Conservation (phyloP, 768 basidiomycete genomes). For the Phylloporus arenicola region DNA sequence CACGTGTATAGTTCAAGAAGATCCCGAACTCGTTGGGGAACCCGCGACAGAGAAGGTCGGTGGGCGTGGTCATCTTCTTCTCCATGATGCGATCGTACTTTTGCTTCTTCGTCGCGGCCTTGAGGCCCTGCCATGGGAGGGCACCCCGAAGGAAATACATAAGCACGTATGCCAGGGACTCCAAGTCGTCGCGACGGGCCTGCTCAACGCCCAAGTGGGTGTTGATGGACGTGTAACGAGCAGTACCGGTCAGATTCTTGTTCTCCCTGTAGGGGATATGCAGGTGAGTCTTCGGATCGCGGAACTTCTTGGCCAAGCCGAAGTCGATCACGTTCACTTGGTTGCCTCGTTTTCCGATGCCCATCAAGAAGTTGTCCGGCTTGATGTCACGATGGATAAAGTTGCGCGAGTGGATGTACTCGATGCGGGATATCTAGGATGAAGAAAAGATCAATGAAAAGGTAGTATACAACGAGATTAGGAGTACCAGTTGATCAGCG, state of each 20-base stretch:
- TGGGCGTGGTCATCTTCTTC: slow-evolving; percentile 99
- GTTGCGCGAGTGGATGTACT: slow-evolving; percentile 99
- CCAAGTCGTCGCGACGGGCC: slow-evolving; percentile 94
- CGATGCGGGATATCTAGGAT: slow-evolving; percentile 90
- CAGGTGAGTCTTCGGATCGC: slow-evolving; percentile 98
- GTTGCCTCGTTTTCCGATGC: slow-evolving; percentile 98
- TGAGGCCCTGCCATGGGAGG: slow-evolving; percentile 98
- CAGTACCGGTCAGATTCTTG: slow-evolving; percentile 99
- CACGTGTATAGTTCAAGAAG: slow-evolving; percentile 98
- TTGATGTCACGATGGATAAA: slow-evolving; percentile 98
- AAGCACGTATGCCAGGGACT: slow-evolving; percentile 96
- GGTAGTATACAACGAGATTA: slow-evolving; percentile 20
- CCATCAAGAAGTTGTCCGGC: slow-evolving; percentile 99
- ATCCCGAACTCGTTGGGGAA: slow-evolving; percentile 99
- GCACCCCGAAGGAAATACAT: slow-evolving; percentile 99
- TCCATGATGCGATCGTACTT: slow-evolving; percentile 99
- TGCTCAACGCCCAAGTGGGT: slow-evolving; percentile 98
- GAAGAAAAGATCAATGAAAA: slow-evolving; percentile 32
- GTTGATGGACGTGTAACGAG: slow-evolving; percentile 99
- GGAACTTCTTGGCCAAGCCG: slow-evolving; percentile 98
- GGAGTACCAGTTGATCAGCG: slow-evolving; percentile 84
- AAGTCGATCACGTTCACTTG: slow-evolving; percentile 99
- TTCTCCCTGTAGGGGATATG: slow-evolving; percentile 99
- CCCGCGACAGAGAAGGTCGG: slow-evolving; percentile 95
- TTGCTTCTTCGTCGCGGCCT: slow-evolving; percentile 99